phyloP scores from a whole-genome alignment of 1,284 basidiomycete species.

The Fomitopsis pinicola region DNA sequence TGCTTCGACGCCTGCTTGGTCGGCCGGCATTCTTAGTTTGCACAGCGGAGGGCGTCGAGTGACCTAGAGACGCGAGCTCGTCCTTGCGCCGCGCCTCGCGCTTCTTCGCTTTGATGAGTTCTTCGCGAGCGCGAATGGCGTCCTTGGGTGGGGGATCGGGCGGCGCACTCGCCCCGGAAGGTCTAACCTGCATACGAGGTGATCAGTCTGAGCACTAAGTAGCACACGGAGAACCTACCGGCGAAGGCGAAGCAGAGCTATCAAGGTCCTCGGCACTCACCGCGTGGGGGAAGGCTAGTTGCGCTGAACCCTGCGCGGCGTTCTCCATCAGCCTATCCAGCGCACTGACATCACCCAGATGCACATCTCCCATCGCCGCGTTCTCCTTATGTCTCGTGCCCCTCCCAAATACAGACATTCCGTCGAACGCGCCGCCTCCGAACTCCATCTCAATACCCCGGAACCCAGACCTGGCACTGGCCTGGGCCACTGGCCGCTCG shows the following conservation, averaged over 20 bases:
- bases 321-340: constrained; percentile 76
- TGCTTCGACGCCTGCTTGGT: constrained; percentile 59
- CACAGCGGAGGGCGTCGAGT: constrained; percentile 16
- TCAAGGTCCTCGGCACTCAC: not conserved
- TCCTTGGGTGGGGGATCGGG: constrained; percentile 55
- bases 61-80: not conserved
- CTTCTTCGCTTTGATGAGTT: constrained; percentile 69
- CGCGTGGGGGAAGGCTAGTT: not conserved
- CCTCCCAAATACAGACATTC: constrained; percentile 5
- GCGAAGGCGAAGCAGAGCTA: not conserved
- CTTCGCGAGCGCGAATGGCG: constrained; percentile 62
- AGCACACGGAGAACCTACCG: not conserved
- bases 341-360: constrained; percentile 73
- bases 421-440: constrained; percentile 13
- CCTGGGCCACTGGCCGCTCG: constrained; percentile 16
- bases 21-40: constrained; percentile 35
- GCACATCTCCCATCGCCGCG: constrained; percentile 20
- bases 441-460: constrained; percentile 25
- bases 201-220: not conserved
- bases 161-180: not conserved
- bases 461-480: constrained; percentile 15
- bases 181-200: not conserved
- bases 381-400: no score
- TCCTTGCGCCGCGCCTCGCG: constrained; percentile 47
- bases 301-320: constrained; percentile 43